Evolutionary conservation across 441 rosid species (phyloP), one percentile per base, ranked within the genome.

Genomic region (Kokia cookei): DNA sequence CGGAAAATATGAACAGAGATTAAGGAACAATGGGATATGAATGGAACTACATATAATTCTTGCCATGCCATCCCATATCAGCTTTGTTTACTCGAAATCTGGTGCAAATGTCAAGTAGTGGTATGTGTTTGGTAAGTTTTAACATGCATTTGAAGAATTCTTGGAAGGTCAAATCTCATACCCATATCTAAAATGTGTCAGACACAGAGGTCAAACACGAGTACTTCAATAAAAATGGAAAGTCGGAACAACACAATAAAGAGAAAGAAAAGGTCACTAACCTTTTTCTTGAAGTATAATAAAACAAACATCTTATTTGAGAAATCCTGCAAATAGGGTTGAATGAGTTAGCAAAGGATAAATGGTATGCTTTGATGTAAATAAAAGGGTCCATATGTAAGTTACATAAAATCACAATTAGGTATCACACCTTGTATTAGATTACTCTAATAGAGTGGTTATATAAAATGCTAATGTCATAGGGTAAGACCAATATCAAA

Each of bases 241-340:
- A 35, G 40, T 35, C 40, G 7, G 40, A 35, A 35, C 40, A 35
- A 35, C 40, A 35, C 1, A 35, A 35, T 35, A 47, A 10, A 47
- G 13, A 55, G 22, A 19, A 10, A 51, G 2, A 50, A 12, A 3
- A 14, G 2, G 72, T 59, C 32, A 47, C 84, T 65, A 50, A 91
- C 98, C 98, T 91, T 89, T 81, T 92, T 93, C 83, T 82, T 83
- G 77, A 91, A 94, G 82, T 93, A 79, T 13, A 93, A 65, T 71
- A 93, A 68, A 62, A 88, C 90, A 61, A 94, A 94, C 98, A 94
- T 93, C 86, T 91, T 94, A 60, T 93, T 94, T 0, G 93, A 86
- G 75, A 87, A 88, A 76, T 93, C 98, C 99, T 94, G 89, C 79
- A 54, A 14, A 77, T 15, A 24, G 68, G 11, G 57, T 11, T 17